Conservation (phyloP, 2,329 filamentous ascomycete genomes). For the Calonectria hawksworthii region DNA sequence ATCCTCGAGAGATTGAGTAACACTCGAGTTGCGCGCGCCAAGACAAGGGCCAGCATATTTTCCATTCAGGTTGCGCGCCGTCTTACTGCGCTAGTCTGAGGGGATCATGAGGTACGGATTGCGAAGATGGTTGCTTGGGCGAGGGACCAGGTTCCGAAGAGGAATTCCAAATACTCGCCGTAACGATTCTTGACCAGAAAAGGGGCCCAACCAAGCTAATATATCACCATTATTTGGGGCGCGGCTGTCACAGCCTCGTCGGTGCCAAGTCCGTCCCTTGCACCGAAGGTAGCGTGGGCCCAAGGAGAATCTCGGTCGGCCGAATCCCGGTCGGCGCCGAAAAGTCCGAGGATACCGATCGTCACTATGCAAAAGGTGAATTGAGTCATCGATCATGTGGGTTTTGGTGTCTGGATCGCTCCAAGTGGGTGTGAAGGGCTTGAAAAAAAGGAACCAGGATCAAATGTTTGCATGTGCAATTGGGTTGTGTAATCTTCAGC, state of each 20-base stretch:
- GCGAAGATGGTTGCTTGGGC: not conserved
- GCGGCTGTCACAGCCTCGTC: slow-evolving; percentile 21
- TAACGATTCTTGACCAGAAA: not conserved
- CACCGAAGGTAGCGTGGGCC: not conserved
- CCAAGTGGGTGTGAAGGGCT: not conserved
- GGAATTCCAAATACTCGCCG: not conserved
- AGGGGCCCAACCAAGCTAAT: not conserved
- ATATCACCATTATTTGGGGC: not conserved
- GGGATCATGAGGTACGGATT: slow-evolving; percentile 11
- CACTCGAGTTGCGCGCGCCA: slow-evolving; percentile 15
- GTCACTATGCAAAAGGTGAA: not conserved
- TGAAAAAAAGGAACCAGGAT: not conserved
- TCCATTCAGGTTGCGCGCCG: slow-evolving; percentile 15
- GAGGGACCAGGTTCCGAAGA: not conserved
- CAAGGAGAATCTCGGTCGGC: not conserved
- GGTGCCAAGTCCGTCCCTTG: slow-evolving; percentile 9
- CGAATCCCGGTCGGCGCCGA: slow-evolving; percentile 16
- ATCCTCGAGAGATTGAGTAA: not conserved
- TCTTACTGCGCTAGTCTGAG: slow-evolving; percentile 22
- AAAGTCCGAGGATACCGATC: not conserved
- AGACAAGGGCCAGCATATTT: slow-evolving; percentile 14
- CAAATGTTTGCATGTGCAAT: slow-evolving; percentile 14
- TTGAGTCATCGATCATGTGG: slow-evolving; percentile 2
- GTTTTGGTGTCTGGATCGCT: not conserved
- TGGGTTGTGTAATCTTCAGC: not conserved